A percentile compares a stretch with the other conserved stretches of the same genome.
Conservation (phyloP, 306 rosid genomes). For the Delonix regia region DNA sequence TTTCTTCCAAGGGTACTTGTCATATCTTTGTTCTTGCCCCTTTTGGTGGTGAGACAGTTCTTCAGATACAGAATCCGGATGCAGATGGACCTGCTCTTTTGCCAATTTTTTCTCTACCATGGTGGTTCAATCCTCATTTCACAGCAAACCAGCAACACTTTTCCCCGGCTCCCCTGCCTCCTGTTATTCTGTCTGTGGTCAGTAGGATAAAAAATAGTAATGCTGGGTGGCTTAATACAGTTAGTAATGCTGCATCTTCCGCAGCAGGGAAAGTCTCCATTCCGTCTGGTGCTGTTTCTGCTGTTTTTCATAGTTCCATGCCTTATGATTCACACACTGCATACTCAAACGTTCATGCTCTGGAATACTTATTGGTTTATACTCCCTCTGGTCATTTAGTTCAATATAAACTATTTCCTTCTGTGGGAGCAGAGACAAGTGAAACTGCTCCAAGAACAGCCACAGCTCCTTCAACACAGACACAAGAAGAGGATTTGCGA, state of each 20-base stretch:
- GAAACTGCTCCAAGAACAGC: constrained; percentile 60
- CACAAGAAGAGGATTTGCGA: constrained; percentile 82
- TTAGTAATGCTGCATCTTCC: constrained; percentile 86
- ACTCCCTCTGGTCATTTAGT: constrained; percentile 82
- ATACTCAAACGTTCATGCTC: constrained; percentile 53
- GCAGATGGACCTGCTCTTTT: constrained; percentile 63
- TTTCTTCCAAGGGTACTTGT: constrained; percentile 77
- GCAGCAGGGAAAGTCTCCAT: constrained; percentile 75
- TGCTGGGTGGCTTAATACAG: constrained; percentile 89
- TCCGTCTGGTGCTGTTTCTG: constrained; percentile 90
- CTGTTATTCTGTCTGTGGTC: constrained; percentile 86
- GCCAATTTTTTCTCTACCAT: constrained; percentile 69
- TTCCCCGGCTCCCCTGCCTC: constrained; percentile 72
- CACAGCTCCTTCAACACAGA: constrained; percentile 59
- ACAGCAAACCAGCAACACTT: constrained; percentile 60
- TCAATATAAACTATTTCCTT: constrained; percentile 78
- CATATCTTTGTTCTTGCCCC: constrained; percentile 75
- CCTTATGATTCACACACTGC: constrained; percentile 49
- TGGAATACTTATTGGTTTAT: constrained; percentile 86
- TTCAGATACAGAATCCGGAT: constrained; percentile 59
- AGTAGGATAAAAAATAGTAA: constrained; percentile 85
- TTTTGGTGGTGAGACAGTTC: constrained; percentile 73
- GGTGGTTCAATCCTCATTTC: constrained; percentile 90
- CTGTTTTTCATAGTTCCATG: constrained; percentile 77
- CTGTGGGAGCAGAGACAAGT: constrained; percentile 66